Conservation (phyloP, 2,329 filamentous ascomycete species). For the Trichoderma atrobrunneum region DNA sequence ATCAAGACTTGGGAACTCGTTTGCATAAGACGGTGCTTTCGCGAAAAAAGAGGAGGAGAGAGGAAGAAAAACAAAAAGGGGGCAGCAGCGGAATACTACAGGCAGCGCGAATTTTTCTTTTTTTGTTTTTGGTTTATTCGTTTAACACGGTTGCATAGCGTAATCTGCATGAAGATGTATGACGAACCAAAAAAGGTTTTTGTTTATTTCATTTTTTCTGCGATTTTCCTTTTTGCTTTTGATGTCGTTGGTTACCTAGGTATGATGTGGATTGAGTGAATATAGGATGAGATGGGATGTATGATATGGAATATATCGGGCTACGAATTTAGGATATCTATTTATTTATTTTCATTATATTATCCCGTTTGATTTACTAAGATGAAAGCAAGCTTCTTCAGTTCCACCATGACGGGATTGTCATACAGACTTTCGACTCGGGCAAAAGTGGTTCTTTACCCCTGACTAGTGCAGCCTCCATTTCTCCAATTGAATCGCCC, state of each 20-base stretch:
- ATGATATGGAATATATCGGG: not conserved
- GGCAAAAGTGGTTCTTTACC: conserved; percentile 3
- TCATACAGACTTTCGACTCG: not conserved
- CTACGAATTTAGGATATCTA: not conserved
- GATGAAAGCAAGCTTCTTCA: not conserved
- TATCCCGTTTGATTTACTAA: not conserved
- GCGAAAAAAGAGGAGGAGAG: not conserved
- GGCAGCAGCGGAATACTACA: not conserved
- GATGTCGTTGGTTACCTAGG: not conserved
- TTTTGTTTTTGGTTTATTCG: not conserved
- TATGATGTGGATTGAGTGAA: not conserved
- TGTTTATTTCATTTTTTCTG: not conserved
- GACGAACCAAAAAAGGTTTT: not conserved
- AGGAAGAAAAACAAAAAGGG: not conserved
- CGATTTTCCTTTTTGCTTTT: not conserved
- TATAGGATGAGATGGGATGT: not conserved
- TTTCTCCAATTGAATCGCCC: not conserved
- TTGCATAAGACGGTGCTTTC: not conserved
- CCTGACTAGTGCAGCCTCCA: not conserved
- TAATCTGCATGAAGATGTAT: not conserved
- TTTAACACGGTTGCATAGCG: not conserved
- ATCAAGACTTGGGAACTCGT: not conserved
- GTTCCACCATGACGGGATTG: not conserved
- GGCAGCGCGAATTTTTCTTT: not conserved
- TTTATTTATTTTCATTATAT: not conserved